Evolutionary conservation across 1,284 basidiomycete genomes (phyloP).

Genomic region (Leccinum subrobustum): DNA sequence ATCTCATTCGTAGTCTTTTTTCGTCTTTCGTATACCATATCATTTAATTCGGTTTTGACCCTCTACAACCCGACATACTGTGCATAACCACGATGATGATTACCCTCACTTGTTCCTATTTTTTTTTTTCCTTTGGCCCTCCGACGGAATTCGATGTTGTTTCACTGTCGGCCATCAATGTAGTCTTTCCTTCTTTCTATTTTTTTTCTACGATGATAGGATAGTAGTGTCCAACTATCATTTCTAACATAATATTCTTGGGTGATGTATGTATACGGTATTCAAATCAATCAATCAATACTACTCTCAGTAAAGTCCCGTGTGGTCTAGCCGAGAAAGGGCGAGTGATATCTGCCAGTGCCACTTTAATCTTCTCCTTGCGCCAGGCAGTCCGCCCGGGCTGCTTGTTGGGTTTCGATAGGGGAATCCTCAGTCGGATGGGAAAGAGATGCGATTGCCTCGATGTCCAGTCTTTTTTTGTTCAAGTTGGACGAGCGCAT

Average conservation of each 20-base stretch:
- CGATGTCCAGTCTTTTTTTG: too few relatives aligned
- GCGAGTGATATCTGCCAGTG: not conserved
- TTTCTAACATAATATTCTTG: conserved; percentile 18
- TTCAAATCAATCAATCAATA: not conserved
- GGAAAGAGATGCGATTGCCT: not conserved
- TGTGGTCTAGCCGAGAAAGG: too few relatives aligned
- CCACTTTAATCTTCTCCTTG: not conserved
- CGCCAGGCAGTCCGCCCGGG: not conserved
- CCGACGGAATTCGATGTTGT: not conserved
- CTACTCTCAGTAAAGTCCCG: not conserved
- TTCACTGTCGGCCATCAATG: conserved; percentile 2
- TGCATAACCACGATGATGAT: conserved; percentile 17
- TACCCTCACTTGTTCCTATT: not conserved
- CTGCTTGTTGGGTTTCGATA: not conserved
- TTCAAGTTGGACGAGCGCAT: too few relatives aligned
- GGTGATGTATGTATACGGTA: conserved; percentile 6
- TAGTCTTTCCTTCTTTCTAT: conserved; percentile 4
- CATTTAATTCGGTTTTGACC: conserved; percentile 23
- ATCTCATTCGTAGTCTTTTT: conserved; percentile 8
- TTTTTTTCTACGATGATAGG: conserved; percentile 10
- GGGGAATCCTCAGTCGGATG: not conserved
- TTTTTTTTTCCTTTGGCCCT: not conserved
- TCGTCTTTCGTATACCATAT: conserved; percentile 18
- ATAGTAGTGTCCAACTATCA: conserved; percentile 15
- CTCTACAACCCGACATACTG: conserved; percentile 13